Conservation (phyloP, 2,329 filamentous ascomycete genomes). For the Stachybotrys chartarum region DNA sequence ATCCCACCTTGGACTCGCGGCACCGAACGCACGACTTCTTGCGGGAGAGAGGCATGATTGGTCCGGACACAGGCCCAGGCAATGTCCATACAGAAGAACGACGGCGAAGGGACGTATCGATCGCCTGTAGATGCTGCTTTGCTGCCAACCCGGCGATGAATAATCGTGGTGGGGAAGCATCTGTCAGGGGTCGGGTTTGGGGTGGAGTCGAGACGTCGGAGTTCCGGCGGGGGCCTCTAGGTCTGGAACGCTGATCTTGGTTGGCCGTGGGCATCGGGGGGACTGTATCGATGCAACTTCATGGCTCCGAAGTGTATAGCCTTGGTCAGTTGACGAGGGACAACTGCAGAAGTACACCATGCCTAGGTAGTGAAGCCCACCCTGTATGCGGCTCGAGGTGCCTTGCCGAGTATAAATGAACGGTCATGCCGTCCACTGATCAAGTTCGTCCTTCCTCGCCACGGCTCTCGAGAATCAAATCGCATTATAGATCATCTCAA, state of each 20-base stretch:
- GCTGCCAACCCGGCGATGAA: not conserved
- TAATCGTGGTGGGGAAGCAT: not conserved
- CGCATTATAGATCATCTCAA: not conserved
- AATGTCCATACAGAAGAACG: not conserved
- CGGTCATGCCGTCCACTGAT: not conserved
- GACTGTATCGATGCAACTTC: too few relatives aligned
- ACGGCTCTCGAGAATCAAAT: not conserved
- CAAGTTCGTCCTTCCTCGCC: not conserved
- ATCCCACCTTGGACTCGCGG: constrained; percentile 6
- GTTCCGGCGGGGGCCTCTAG: not conserved
- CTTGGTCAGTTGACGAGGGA: too few relatives aligned
- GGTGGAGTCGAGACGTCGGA: not conserved
- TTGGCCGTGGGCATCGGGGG: too few relatives aligned
- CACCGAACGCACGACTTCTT: constrained; percentile 9
- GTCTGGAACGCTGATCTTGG: not conserved
- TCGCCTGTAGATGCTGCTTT: too few relatives aligned
- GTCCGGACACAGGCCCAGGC: not conserved
- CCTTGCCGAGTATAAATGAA: not conserved
- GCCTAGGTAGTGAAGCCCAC: too few relatives aligned
- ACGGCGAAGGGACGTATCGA: not conserved
- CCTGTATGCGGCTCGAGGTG: too few relatives aligned
- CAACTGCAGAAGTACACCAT: too few relatives aligned
- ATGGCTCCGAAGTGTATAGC: too few relatives aligned
- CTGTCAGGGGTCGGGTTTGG: not conserved
- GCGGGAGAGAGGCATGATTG: constrained; percentile 4